Percentiles rank a stretch among this genome's conserved stretches.
Conservation (phyloP, 441 rosid genomes). For the Omphalea diandra region DNA sequence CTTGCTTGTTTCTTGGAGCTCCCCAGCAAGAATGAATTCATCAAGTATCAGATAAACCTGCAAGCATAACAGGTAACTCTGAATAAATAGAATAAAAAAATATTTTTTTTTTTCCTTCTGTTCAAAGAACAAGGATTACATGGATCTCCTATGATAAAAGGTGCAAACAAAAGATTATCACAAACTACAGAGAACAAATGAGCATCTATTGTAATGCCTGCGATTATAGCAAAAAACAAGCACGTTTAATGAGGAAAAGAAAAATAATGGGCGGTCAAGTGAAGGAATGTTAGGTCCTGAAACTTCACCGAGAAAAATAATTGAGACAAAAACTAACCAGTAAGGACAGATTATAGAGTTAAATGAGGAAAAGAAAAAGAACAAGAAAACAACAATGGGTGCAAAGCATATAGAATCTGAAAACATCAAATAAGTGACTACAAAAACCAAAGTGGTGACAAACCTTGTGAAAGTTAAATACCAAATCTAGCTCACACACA, state of each 20-base stretch:
- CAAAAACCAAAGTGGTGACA: background rate
- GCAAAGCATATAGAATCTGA: background rate
- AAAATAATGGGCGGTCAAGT: too few relatives aligned
- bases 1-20: slow-evolving; percentile 99
- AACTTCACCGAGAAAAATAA: too few relatives aligned
- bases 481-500: slow-evolving; percentile 97
- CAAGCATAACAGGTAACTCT: background rate
- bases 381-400: background rate
- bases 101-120: background rate
- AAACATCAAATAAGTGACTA: background rate
- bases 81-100: background rate
- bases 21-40: slow-evolving; percentile 98
- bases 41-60: slow-evolving; percentile 95
- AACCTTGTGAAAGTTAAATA: slow-evolving; percentile 97
- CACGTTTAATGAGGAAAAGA: background rate
- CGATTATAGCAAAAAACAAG: background rate
- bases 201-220: background rate
- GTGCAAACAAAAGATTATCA: background rate
- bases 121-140: background rate
- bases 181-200: background rate
- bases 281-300: too few relatives aligned
- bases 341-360: too few relatives aligned
- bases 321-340: too few relatives aligned
- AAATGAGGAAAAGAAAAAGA: background rate
- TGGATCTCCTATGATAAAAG: background rate